Base-by-base conservation (phyloP, 768 basidiomycete species). In the Dictyophora rubrovolvata region DNA sequence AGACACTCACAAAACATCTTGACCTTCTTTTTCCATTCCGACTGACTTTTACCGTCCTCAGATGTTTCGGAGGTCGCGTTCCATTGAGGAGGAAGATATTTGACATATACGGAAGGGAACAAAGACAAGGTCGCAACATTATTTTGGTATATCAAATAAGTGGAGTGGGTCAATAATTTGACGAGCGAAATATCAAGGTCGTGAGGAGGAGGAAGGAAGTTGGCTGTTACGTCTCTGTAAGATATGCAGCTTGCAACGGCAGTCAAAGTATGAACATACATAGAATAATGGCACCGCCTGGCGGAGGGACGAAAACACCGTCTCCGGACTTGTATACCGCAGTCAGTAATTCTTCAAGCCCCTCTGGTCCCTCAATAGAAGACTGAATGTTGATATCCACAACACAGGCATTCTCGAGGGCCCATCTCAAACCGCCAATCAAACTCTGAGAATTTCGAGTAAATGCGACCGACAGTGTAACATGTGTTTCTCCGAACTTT, bases 11-110 rank as follows among this genome's bases (percentile, higher is more conserved):
- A 59, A 54, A 65, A 69, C 65, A 69, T 64, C 63, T 68, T 69
- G 55, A 69, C 60, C 54, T 66, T 53, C 28, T 63, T 55, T 59
- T 67, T 69, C 68, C 68, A 69, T 36, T 89, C 87, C 60, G 77
- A 79, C 63, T 77, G 74, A 64, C 82, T 78, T 67, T 81, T 79
- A 35, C 60, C 68, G 7, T 60, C 48, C 34, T 62, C 61, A 23
- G 55, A 50, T 76, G 77, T 11, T 75, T 76, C 48, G 82, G 77
- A 28, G 7, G 28, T 28, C 9, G 78, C 77, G 66, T 81, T 79
- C 89, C 88, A 91, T 2, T 77, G 68, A 0, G 90, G 90, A 1
- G 90, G 90, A 2, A 86, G 73, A 68, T 86, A 87, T 66, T 89
- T 89, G 67, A 91, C 72, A 69, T 78, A 78, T 6, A 85, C 73